Evolutionary conservation across 225 moss, liverwort and hornwort species (phyloP).

Genomic region (Bryum argenteum): DNA sequence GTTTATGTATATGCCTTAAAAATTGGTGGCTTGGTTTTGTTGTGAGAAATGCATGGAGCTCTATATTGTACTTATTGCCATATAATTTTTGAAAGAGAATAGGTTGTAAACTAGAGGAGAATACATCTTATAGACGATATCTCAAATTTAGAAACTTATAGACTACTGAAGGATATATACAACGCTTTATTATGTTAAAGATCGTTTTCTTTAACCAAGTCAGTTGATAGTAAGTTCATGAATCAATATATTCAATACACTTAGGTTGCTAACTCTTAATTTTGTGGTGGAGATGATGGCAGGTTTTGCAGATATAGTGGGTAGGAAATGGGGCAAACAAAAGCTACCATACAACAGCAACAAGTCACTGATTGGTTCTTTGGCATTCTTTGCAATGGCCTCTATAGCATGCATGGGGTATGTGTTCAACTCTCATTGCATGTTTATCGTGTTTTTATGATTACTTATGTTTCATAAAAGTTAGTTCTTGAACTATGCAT

Average conservation of each 20-base stretch:
- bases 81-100: no score
- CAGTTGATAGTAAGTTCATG: no score
- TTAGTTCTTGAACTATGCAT: no score
- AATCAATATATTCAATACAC: no score
- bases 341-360: conserved; percentile 65
- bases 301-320: conserved; percentile 89
- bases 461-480: no score
- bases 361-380: conserved; percentile 59
- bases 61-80: no score
- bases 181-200: background rate
- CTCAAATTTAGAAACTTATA: background rate
- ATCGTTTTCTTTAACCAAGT: no score
- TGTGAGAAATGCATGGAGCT: no score
- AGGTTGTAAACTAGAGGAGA: no score
- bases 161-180: background rate
- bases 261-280: background rate
- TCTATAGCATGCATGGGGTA: conserved; percentile 63
- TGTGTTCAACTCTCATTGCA: background rate
- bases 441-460: no score
- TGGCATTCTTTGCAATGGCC: conserved; percentile 59
- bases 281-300: conserved; percentile 33
- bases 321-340: conserved; percentile 61
- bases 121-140: background rate
- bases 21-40: no score
- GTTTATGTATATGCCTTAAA: no score